phyloP scores from a whole-genome alignment of 805 yeast genomes.

The Saccharomycopsis oosterbeekiorum region DNA sequence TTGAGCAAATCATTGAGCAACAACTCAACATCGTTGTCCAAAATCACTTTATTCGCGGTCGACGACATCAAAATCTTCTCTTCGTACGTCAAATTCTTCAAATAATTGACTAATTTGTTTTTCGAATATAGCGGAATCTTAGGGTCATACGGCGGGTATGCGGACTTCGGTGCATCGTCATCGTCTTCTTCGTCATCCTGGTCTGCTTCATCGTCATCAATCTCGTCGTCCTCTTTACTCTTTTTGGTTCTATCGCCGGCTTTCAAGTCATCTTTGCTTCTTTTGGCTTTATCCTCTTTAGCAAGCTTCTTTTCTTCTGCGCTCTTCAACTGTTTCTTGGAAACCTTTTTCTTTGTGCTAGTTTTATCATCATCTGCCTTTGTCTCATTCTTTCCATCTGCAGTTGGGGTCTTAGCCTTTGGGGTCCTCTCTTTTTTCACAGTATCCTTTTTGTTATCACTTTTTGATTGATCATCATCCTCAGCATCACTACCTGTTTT shows the following conservation, averaged over 20 bases:
- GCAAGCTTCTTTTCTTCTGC: neutral
- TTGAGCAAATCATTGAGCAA: conserved; percentile 15
- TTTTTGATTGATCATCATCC: neutral
- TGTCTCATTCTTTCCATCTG: neutral
- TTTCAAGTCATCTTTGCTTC: neutral
- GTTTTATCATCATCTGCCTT: neutral
- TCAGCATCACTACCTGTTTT: neutral
- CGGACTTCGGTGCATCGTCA: neutral
- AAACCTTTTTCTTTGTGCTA: neutral
- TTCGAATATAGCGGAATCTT: conserved; percentile 10
- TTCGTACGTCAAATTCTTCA: conserved; percentile 12
- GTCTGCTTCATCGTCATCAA: neutral
- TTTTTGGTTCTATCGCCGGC: neutral
- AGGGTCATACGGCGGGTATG: conserved; percentile 9
- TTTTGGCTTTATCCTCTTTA: neutral
- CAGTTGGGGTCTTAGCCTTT: conserved; percentile 2
- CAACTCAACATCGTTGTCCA: conserved; percentile 16
- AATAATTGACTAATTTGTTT: conserved; percentile 8
- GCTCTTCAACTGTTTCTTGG: neutral
- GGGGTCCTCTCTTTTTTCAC: conserved; percentile 1
- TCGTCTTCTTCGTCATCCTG: neutral
- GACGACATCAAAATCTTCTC: conserved; percentile 10
- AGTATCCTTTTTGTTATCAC: neutral
- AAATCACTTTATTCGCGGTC: conserved; percentile 11
- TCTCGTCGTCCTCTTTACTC: neutral